Evolutionary conservation across 331 rosid genomes (phyloP).

Genomic region (Saraca asoca): DNA sequence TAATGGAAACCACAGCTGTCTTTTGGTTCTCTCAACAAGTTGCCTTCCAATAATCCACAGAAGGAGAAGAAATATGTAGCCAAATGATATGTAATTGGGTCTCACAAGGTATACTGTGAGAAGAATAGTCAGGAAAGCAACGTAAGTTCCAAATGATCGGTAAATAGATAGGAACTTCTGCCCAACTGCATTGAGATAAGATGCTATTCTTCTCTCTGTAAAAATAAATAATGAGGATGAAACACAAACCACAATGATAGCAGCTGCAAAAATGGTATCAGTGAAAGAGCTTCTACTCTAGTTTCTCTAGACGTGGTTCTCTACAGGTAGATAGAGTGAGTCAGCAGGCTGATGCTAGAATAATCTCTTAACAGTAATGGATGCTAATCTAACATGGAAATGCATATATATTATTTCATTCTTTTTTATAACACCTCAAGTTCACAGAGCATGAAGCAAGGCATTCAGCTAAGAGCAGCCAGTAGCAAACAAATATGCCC

Average conservation of each 20-base stretch:
- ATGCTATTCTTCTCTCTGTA: slow-evolving; percentile 88
- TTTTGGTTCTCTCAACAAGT: slow-evolving; percentile 81
- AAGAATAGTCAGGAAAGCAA: slow-evolving; percentile 88
- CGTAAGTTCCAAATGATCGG: slow-evolving; percentile 89
- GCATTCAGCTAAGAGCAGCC: too few relatives aligned
- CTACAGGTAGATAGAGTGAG: slow-evolving; percentile 8
- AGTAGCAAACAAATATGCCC: too few relatives aligned
- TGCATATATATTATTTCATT: neutral
- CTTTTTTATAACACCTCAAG: too few relatives aligned
- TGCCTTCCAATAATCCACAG: slow-evolving; percentile 96
- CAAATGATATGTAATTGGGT: slow-evolving; percentile 82
- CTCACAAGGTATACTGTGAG: slow-evolving; percentile 79
- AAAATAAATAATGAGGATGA: slow-evolving; percentile 39
- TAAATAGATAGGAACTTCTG: slow-evolving; percentile 86
- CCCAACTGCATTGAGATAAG: slow-evolving; percentile 81
- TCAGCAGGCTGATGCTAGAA: slow-evolving; percentile 11
- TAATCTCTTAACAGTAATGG: neutral
- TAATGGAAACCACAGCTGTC: slow-evolving; percentile 87
- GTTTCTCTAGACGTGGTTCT: slow-evolving; percentile 20
- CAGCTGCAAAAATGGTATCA: neutral
- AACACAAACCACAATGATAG: slow-evolving; percentile 29
- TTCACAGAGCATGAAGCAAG: too few relatives aligned
- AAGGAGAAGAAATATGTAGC: slow-evolving; percentile 86
- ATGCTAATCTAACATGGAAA: neutral
- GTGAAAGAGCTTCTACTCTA: slow-evolving; percentile 13